Conservation (phyloP, 805 yeast species). For the Candida ficus region DNA sequence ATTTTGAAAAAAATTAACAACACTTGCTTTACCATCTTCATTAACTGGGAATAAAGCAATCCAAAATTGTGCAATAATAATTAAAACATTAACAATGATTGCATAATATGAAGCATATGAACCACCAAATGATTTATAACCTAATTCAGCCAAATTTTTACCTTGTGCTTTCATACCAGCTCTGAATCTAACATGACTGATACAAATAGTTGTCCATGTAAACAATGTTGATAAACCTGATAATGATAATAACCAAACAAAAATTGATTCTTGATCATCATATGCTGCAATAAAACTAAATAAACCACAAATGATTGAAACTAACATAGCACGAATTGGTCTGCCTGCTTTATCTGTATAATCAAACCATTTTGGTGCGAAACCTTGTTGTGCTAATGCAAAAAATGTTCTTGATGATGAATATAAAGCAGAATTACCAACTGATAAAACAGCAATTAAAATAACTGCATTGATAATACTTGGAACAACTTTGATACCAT, state of each 20-base stretch:
- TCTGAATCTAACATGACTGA: constrained; percentile 56
- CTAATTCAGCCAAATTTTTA: constrained; percentile 43
- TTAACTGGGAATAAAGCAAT: constrained; percentile 59
- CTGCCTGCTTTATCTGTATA: constrained; percentile 55
- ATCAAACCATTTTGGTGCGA: constrained; percentile 50
- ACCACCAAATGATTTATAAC: constrained; percentile 48
- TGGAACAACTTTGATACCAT: constrained; percentile 54
- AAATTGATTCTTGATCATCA: constrained; percentile 50
- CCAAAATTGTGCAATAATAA: constrained; percentile 60
- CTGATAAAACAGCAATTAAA: constrained; percentile 66
- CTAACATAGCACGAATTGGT: constrained; percentile 49
- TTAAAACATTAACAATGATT: constrained; percentile 40
- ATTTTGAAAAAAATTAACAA: constrained; percentile 44
- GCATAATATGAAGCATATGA: constrained; percentile 50
- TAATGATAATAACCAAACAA: constrained; percentile 59
- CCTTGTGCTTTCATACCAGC: constrained; percentile 53
- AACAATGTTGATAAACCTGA: constrained; percentile 58
- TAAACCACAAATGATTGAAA: constrained; percentile 50
- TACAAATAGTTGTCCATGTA: constrained; percentile 57
- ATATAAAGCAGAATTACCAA: constrained; percentile 70
- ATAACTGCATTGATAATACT: constrained; percentile 72
- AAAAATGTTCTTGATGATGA: constrained; percentile 70
- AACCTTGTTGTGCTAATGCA: constrained; percentile 65
- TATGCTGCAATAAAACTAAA: constrained; percentile 67
- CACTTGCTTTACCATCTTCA: constrained; percentile 31